phyloP scores from a whole-genome alignment of 1,139 yeast species.

The Nakaseomyces bracarensis region DNA sequence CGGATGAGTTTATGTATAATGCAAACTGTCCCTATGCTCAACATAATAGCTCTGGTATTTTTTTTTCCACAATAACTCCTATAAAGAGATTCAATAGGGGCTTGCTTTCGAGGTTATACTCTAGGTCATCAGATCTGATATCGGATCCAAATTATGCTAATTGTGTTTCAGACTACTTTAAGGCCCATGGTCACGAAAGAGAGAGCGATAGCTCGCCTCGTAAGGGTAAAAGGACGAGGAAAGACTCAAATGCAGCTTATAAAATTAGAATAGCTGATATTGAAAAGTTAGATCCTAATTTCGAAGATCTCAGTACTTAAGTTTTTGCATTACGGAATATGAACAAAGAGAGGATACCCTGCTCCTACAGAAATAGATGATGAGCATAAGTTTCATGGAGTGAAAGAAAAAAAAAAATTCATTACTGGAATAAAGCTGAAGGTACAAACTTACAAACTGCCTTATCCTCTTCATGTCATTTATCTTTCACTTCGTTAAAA shows the following conservation, averaged over 20 bases:
- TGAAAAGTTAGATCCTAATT: conserved; percentile 14
- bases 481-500: no score
- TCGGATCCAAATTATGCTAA: neutral
- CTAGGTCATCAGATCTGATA: neutral
- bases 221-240: conserved; percentile 14
- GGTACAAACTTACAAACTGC: no score
- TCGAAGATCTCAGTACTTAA: conserved; percentile 15
- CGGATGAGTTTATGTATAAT: neutral
- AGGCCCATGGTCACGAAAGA: neutral
- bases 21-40: neutral
- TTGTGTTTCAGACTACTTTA: neutral
- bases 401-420: no score
- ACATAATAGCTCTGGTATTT: neutral
- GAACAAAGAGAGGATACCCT: no score
- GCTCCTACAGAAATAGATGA: no score
- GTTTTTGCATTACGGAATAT: no score
- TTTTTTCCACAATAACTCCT: neutral
- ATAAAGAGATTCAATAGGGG: neutral
- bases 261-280: conserved; percentile 15
- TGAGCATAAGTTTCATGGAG: no score
- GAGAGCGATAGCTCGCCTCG: conserved; percentile 2
- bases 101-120: neutral
- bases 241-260: conserved; percentile 21
- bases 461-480: no score
- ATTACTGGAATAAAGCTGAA: no score